Evolutionary conservation across 257 asterid genomes (phyloP), one percentile per base, ranked within the genome.

Genomic region (Fraxinus americana): DNA sequence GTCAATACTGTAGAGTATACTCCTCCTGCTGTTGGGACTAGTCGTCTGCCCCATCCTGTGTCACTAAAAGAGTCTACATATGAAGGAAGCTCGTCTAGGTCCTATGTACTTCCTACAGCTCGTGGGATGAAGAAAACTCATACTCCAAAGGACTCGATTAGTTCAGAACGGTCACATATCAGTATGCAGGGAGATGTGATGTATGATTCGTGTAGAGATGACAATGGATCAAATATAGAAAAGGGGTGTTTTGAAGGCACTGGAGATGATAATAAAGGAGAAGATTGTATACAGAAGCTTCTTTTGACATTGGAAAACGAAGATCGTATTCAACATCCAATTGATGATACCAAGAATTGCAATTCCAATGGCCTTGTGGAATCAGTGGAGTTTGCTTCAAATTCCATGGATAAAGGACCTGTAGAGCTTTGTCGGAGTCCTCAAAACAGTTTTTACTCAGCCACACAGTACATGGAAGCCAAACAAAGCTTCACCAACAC

Each of bases 401-500:
- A 70, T n/a, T 45, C 63, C 19, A 77, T 72, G 10, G 69, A 73
- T 59, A 74, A 81, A 76, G 88, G 81, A 70, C 61, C 57, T 66
- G 57, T 71, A 23, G 89, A 73, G 30, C 73, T 81, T 76, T 86
- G 82, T 73, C 76, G 87, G 45, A 87, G 89, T 77, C 91, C 91
- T 57, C 86, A 79, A 70, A 79, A 81, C 65, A 85, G 89, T 76
- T 77, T 85, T 65, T 85, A 79, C 77, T 83, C 91, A 13, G 83
- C 85, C 57, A 75, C 86, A 27, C 89, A 73, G 38, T 87, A 76
- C 70, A 65, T 73, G n/a, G 91, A 87, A 82, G 89, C 91, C 75
- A 85, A 83, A 43, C 85, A 87, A 71, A 87, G 91, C 78, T 87
- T 85, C 77, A 83, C 87, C 57, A 79, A 82, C 82, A 84, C 91